These are phyloP conservation scores for Kurtzmaniella cleridarum DNA, from an alignment of 805 yeast species.

Conservation along the genomic window DNA sequence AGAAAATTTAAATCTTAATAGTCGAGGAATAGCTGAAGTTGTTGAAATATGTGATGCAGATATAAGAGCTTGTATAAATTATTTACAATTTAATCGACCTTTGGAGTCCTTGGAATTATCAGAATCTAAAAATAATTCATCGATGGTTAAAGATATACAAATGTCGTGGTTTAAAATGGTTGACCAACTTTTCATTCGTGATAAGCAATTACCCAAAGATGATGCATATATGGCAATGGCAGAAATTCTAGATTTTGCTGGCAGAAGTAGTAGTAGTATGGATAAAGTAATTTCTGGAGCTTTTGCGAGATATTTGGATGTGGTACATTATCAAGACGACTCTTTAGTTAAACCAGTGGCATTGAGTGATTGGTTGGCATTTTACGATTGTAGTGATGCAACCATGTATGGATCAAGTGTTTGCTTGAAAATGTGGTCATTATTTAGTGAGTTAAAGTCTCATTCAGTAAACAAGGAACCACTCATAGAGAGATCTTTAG, in stretches of 20 bases:
- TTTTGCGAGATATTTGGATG: constrained; percentile 58
- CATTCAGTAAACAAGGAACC: constrained; percentile 19
- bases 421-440: constrained; percentile 55
- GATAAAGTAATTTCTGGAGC: constrained; percentile 71
- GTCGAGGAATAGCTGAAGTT: constrained; percentile 54
- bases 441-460: constrained; percentile 57
- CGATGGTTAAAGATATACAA: constrained; percentile 51
- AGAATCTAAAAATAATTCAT: constrained; percentile 7
- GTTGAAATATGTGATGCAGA: constrained; percentile 75
- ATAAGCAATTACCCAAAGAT: constrained; percentile 39
- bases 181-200: constrained; percentile 53
- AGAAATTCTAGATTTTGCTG: constrained; percentile 37
- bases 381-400: constrained; percentile 54
- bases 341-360: constrained; percentile 52
- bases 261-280: constrained; percentile 30
- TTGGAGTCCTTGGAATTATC: constrained; percentile 2
- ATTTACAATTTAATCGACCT: constrained; percentile 57
- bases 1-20: constrained; percentile 49
- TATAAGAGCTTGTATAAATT: constrained; percentile 78
- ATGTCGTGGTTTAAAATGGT: constrained; percentile 65
- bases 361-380: constrained; percentile 72
- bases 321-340: constrained; percentile 58
- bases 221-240: constrained; percentile 34
- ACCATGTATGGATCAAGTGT: constrained; percentile 54
- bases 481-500: constrained; percentile 11